A percentile compares a stretch with the other conserved stretches of the same genome.
Evolutionary conservation across 140 eudicot species (phyloP).

Genomic region (Stevia rebaudiana): DNA sequence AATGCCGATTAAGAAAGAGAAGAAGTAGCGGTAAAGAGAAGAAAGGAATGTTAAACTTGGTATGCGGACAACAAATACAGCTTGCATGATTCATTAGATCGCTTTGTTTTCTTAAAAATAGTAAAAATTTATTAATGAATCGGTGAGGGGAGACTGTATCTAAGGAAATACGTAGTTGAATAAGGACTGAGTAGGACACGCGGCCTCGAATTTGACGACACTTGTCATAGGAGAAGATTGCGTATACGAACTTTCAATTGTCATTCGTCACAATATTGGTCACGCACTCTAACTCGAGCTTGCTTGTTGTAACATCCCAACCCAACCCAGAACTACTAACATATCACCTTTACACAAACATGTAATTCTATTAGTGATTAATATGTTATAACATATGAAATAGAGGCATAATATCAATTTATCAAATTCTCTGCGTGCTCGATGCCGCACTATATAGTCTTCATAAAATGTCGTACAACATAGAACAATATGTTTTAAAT

Average conservation of each 20-base stretch:
- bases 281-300: background rate
- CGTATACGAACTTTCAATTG: constrained; percentile 9
- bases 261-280: background rate
- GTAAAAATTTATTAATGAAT: constrained; percentile 22
- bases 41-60: constrained; percentile 30
- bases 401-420: background rate
- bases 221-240: constrained; percentile 20
- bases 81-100: constrained; percentile 36
- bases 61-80: constrained; percentile 41
- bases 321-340: background rate
- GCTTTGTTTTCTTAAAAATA: constrained; percentile 18
- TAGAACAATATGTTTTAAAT: no score
- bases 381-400: background rate
- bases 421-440: no score
- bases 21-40: constrained; percentile 31
- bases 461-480: no score
- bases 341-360: background rate
- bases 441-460: no score
- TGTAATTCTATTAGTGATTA: background rate
- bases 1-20: constrained; percentile 18
- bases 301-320: background rate
- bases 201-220: constrained; percentile 15
- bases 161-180: constrained; percentile 18
- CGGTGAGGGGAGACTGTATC: constrained; percentile 32
- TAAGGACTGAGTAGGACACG: constrained; percentile 20